A percentile compares a stretch with the other conserved stretches of the same genome.
These are phyloP conservation scores for Eucalyptus viminalis DNA, from an alignment of 345 rosid species.

Conservation along the genomic window DNA sequence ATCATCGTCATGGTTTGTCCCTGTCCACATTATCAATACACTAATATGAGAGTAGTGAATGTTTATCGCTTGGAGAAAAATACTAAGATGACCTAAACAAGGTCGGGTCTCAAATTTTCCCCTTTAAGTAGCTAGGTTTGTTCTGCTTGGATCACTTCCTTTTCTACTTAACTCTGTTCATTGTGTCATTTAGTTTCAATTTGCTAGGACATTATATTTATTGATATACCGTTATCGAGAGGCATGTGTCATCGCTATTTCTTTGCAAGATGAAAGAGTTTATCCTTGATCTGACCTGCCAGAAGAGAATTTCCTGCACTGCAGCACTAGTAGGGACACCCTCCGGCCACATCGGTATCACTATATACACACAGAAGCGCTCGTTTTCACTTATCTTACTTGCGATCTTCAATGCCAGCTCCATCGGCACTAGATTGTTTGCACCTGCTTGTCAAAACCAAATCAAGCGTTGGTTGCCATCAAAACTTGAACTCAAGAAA, in stretches of 20 bases:
- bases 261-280: not conserved
- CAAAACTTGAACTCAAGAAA: too few species aligned
- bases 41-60: not conserved
- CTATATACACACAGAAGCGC: constrained; percentile 37
- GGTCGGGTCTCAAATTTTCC: not conserved
- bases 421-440: too few species aligned
- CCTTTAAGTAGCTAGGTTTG: not conserved
- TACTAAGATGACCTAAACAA: not conserved
- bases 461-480: too few species aligned
- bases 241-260: not conserved
- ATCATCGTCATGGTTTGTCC: constrained; percentile 66
- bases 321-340: constrained; percentile 44
- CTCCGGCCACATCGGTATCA: constrained; percentile 74
- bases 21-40: constrained; percentile 11
- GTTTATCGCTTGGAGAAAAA: not conserved
- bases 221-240: not conserved
- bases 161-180: not conserved
- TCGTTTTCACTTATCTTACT: too few species aligned
- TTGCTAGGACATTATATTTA: not conserved
- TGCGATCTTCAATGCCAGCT: too few species aligned
- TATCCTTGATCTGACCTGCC: constrained; percentile 41
- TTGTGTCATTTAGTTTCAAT: not conserved
- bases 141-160: not conserved
- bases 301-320: constrained; percentile 62
- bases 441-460: too few species aligned